Percentiles rank a stretch among this genome's conserved stretches.
Evolutionary conservation across 2,329 filamentous ascomycete genomes (phyloP).

Genomic region (Ramichloridium luteum): DNA sequence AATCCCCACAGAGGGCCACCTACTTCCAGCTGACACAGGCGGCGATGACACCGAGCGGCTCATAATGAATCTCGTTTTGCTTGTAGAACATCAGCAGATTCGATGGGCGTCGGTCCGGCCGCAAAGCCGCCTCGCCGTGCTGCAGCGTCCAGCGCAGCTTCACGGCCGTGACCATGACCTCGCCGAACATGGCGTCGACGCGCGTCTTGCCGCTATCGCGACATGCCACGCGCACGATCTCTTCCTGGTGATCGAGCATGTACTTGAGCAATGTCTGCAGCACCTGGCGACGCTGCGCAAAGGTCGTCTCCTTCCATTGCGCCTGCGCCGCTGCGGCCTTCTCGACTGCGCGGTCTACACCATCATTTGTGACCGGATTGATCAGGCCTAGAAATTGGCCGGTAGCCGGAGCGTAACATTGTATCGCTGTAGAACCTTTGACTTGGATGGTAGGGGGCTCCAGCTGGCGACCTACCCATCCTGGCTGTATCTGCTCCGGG

Average conservation of each 20-base stretch:
- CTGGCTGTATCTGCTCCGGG: constrained; percentile 46
- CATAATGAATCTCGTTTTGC: constrained; percentile 77
- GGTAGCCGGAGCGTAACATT: constrained; percentile 83
- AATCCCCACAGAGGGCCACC: no score
- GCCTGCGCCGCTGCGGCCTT: constrained; percentile 62
- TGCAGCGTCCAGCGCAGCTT: constrained; percentile 89
- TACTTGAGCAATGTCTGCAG: constrained; percentile 70
- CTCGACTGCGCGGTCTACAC: constrained; percentile 67
- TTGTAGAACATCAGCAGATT: constrained; percentile 95
- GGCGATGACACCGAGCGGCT: constrained; percentile 83
- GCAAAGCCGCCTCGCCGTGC: constrained; percentile 74
- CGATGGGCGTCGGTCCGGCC: constrained; percentile 61
- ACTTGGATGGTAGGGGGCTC: constrained; percentile 51
- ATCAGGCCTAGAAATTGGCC: constrained; percentile 69
- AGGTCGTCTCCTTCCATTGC: constrained; percentile 66
- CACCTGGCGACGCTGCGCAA: constrained; percentile 64
- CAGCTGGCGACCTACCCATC: constrained; percentile 45
- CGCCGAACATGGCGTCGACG: constrained; percentile 84
- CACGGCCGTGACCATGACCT: constrained; percentile 87
- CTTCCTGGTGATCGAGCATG: constrained; percentile 77
- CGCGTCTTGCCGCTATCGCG: constrained; percentile 94
- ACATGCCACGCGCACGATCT: constrained; percentile 73
- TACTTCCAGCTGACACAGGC: constrained; percentile 97
- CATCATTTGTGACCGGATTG: constrained; percentile 62
- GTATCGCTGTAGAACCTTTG: constrained; percentile 55